Conservation (phyloP, 179 eudicot genomes). For the Carnegiea gigantea region DNA sequence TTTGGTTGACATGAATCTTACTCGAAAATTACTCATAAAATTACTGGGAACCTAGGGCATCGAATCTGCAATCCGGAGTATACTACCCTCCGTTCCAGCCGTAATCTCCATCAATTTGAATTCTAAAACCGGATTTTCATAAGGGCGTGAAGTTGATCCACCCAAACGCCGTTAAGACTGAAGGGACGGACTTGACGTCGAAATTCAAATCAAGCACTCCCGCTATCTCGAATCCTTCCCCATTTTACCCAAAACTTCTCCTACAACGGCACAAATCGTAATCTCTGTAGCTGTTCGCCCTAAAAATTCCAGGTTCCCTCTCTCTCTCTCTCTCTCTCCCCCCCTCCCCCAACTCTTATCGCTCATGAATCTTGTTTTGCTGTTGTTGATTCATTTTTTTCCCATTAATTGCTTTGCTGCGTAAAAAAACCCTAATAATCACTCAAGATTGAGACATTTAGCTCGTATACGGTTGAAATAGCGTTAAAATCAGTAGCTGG, state of each 20-base stretch:
- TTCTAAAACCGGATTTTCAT: too few relatives aligned
- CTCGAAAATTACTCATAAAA: too few relatives aligned
- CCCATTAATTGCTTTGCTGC: background rate
- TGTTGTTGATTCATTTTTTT: background rate
- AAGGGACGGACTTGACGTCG: background rate
- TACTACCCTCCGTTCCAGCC: too few relatives aligned
- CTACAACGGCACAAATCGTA: background rate
- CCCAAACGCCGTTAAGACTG: background rate
- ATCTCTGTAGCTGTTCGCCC: background rate
- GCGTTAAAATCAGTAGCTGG: too few relatives aligned
- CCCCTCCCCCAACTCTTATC: too few relatives aligned
- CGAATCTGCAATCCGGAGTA: too few relatives aligned
- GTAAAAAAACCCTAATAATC: background rate
- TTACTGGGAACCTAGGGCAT: too few relatives aligned
- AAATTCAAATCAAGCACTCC: background rate
- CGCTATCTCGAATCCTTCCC: background rate
- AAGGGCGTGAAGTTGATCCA: background rate
- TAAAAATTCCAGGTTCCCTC: background rate
- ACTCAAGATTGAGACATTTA: background rate
- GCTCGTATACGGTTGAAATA: background rate
- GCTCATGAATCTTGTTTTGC: background rate
- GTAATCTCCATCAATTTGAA: background rate
- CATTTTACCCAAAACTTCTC: background rate
- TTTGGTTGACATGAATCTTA: too few relatives aligned
- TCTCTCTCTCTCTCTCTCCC: background rate